Evolutionary conservation across 2,329 filamentous ascomycete genomes (phyloP).

Genomic region (Aspergillus tamarii): DNA sequence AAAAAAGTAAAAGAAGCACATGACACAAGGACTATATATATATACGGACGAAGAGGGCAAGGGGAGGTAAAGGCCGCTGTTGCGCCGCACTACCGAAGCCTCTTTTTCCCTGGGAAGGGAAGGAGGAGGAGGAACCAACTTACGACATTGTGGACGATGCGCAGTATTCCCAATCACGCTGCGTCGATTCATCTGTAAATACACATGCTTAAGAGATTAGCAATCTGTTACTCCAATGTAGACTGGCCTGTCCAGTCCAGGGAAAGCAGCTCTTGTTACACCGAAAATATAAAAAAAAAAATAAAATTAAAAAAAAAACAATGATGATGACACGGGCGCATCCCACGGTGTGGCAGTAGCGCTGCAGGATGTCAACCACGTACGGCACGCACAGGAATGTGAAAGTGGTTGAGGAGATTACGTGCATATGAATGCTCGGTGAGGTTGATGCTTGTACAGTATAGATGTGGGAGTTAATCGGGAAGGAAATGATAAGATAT

Average conservation of each 20-base stretch:
- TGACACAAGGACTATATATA: constrained; percentile 5
- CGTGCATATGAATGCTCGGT: constrained; percentile 7
- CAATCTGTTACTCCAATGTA: constrained; percentile 36
- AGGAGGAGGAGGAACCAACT: constrained; percentile 31
- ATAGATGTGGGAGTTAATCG: constrained; percentile 7
- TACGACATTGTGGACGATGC: constrained; percentile 45
- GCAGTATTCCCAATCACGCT: constrained; percentile 38
- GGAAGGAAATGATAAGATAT: constrained; percentile 3
- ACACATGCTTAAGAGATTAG: constrained; percentile 41
- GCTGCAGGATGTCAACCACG: constrained; percentile 27
- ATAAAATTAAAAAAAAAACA: constrained; percentile 19
- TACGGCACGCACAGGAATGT: constrained; percentile 6
- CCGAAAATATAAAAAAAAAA: constrained; percentile 27
- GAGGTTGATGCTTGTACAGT: constrained; percentile 7
- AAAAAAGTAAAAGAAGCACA: constrained; percentile 8
- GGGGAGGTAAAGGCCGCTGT: not conserved
- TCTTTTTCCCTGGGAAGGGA: constrained; percentile 7
- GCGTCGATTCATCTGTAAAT: constrained; percentile 44
- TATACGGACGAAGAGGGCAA: constrained; percentile 4
- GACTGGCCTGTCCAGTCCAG: constrained; percentile 34
- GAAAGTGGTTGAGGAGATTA: constrained; percentile 7
- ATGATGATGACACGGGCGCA: constrained; percentile 42
- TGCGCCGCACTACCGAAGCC: constrained; percentile 1
- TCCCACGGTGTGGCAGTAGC: constrained; percentile 35
- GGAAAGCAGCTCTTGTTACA: constrained; percentile 38